Percentiles rank a stretch among this genome's conserved stretches.
Conservation (phyloP, 148 eudicot species). For the Hydrangea macrophylla region DNA sequence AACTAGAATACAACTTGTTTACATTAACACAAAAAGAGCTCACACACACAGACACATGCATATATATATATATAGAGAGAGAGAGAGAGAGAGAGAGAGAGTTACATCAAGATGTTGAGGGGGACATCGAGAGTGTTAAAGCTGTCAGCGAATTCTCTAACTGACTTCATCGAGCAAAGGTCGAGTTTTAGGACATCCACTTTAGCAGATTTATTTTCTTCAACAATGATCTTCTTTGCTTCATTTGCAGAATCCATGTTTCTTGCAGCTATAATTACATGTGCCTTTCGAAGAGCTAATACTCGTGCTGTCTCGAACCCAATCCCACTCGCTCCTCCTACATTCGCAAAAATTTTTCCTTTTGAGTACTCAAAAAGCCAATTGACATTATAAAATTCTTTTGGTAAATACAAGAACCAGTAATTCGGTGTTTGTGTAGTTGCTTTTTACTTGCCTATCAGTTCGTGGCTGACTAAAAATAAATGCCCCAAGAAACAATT, state of each 20-base stretch:
- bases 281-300: constrained; percentile 67
- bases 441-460: too few species aligned
- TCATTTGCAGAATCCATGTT: constrained; percentile 69
- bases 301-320: constrained; percentile 86
- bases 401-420: too few species aligned
- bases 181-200: constrained; percentile 62
- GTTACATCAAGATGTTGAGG: constrained; percentile 76
- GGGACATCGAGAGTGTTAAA: constrained; percentile 66
- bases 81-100: background rate
- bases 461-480: too few species aligned
- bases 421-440: too few species aligned
- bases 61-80: too few species aligned
- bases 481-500: too few species aligned
- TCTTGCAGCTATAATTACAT: constrained; percentile 75
- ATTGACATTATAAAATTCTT: too few species aligned
- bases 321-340: constrained; percentile 91
- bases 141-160: constrained; percentile 45
- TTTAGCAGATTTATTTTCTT: constrained; percentile 40
- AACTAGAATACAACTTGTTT: too few species aligned
- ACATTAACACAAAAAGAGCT: too few species aligned
- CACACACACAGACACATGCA: too few species aligned
- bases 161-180: constrained; percentile 58
- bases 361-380: background rate
- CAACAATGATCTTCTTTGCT: constrained; percentile 55
- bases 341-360: constrained; percentile 7